Conservation (phyloP, 2,329 filamentous ascomycete genomes). For the Beauveria scarabaeidicola region DNA sequence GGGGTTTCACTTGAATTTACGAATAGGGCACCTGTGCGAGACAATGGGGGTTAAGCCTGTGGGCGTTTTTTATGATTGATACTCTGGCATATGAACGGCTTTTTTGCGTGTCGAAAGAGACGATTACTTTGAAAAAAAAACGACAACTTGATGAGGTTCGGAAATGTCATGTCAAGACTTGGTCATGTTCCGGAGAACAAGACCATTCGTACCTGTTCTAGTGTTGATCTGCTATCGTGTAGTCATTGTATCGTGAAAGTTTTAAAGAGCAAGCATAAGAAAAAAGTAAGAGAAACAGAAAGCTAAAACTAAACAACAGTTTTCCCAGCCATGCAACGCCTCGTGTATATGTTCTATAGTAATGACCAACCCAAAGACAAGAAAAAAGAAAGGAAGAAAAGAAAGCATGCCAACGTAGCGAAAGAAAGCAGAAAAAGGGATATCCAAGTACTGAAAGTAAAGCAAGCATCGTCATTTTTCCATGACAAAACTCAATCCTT, state of each 20-base stretch:
- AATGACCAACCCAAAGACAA: background rate
- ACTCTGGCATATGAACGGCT: no score
- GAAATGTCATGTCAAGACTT: no score
- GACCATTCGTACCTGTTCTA: background rate
- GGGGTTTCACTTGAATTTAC: no score
- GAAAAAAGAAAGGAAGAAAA: background rate
- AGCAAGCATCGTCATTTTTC: background rate
- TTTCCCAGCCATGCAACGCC: conserved; percentile 5
- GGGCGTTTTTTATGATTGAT: no score
- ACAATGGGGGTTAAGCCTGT: no score
- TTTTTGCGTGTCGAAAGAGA: no score
- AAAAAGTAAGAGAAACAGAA: background rate
- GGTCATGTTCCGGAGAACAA: background rate
- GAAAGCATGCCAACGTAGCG: background rate
- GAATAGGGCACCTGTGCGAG: no score
- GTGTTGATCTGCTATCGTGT: background rate
- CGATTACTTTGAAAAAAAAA: no score
- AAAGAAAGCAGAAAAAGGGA: background rate
- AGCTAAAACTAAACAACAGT: background rate
- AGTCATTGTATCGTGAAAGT: background rate
- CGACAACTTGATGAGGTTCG: no score
- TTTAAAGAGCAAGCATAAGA: background rate
- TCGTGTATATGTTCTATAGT: conserved; percentile 2
- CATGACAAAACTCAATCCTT: background rate
- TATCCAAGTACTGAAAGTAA: background rate